Evolutionary conservation across 495 filamentous ascomycete species (phyloP).

Genomic region (Trichocladium antarcticum): DNA sequence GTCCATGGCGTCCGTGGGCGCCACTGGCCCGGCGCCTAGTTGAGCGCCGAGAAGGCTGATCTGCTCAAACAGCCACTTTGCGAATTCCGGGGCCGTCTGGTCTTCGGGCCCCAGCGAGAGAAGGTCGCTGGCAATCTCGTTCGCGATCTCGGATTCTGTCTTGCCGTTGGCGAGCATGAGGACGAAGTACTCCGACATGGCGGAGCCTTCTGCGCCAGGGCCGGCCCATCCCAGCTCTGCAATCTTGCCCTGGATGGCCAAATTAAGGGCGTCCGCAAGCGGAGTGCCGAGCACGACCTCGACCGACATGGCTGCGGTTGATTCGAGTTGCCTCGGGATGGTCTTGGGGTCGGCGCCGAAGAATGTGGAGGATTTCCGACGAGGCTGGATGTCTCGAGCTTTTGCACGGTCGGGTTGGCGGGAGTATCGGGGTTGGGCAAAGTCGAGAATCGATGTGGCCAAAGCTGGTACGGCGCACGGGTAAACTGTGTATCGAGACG

Average conservation of each 20-base stretch:
- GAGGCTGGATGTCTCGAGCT: background rate
- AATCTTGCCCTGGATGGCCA: slow-evolving; percentile 78
- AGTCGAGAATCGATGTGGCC: background rate
- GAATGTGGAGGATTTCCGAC: too few relatives aligned
- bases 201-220: slow-evolving; percentile 66
- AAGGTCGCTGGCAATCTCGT: slow-evolving; percentile 80
- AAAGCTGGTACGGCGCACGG: background rate
- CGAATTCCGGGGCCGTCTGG: slow-evolving; percentile 69
- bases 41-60: slow-evolving; percentile 56
- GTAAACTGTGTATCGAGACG: background rate
- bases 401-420: background rate
- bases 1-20: slow-evolving; percentile 14
- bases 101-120: slow-evolving; percentile 75
- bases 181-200: slow-evolving; percentile 89
- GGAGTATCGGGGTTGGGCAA: background rate
- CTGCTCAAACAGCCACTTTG: slow-evolving; percentile 84
- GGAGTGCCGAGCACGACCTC: slow-evolving; percentile 63
- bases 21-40: slow-evolving; percentile 37
- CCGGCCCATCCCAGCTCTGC: slow-evolving; percentile 89
- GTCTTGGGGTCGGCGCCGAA: too few relatives aligned
- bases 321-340: background rate
- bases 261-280: slow-evolving; percentile 67
- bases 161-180: slow-evolving; percentile 94
- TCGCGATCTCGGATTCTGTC: slow-evolving; percentile 75
- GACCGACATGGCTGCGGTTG: slow-evolving; percentile 52